Evolutionary conservation across 768 basidiomycete genomes (phyloP), one percentile per base, ranked within the genome.

Genomic region (Kwoniella mangroviensis): DNA sequence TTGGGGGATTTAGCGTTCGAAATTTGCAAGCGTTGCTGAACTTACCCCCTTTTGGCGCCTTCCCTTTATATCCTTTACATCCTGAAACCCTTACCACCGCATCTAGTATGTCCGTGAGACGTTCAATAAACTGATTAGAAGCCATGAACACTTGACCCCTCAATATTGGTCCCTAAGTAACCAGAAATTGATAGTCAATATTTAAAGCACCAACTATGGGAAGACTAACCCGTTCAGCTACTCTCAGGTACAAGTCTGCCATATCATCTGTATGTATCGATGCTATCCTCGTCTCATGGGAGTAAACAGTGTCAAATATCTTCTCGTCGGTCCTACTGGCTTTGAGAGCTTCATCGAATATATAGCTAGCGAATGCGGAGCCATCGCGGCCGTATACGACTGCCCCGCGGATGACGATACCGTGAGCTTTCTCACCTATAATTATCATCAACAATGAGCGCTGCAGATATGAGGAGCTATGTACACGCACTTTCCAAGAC

Each of bases 181-280:
- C n/a, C 1, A 12, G 43, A 24, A 1, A 49, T 22, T 21, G 15
- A 22, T 42, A 56, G 19, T 52, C 12, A 19, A 56, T 5, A 26
- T 3, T 65, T 2, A 41, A 6, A n/a, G 52, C 41, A 9, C 19
- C 4, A 45, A 3, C 2, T 68, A 52, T 4, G 45, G 24, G 5
- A 45, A 6, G 11, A 70, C 78, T 63, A 42, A 83, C 85, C 68
- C 83, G 81, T 78, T 87, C 87, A 9, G 84, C 84, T 1, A 81
- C 83, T 11, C 84, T 74, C 4, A 86, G 45, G 64, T 84, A 87
- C 45, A 86, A 60, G 59, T 86, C 86, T 3, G 86, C 86, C 49
- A 86, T 76, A 69, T 87, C 87, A 73, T 87, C 87, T 12, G 69
- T 60, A 73, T 87, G 87, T 49, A 87, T 77, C 4, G 84, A 60